These are phyloP conservation scores for Lagerstroemia speciosa DNA, from an alignment of 345 rosid genomes.

Conservation along the genomic window DNA sequence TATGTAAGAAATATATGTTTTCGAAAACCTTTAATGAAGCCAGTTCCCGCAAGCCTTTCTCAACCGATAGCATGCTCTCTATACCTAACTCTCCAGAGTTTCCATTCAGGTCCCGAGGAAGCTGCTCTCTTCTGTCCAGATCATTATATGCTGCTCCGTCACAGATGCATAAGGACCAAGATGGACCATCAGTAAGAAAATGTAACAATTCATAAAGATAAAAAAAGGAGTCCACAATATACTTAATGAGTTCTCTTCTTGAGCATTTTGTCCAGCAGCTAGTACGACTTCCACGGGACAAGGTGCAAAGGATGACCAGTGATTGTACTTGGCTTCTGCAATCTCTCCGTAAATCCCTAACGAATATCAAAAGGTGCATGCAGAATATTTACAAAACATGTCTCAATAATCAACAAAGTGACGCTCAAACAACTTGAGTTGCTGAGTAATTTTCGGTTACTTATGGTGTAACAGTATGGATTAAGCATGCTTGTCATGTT, in stretches of 20 bases:
- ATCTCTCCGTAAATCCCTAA: slow-evolving; percentile 76
- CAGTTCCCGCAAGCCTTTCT: slow-evolving; percentile 81
- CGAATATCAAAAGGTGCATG: slow-evolving; percentile 4
- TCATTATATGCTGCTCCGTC: slow-evolving; percentile 26
- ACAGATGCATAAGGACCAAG: slow-evolving; percentile 1
- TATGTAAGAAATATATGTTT: background rate
- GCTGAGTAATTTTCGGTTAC: background rate
- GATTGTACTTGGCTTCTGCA: slow-evolving; percentile 53
- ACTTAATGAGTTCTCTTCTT: slow-evolving; percentile 35
- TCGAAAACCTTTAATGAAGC: slow-evolving; percentile 62
- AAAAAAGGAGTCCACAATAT: background rate
- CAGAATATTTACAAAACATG: background rate
- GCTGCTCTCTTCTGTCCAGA: slow-evolving; percentile 36
- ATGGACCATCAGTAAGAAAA: background rate
- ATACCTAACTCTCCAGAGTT: slow-evolving; percentile 53
- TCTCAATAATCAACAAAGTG: too few relatives aligned
- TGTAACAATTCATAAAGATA: background rate
- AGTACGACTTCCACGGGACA: slow-evolving; percentile 65
- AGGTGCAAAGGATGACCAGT: slow-evolving; percentile 94
- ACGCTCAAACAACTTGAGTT: background rate
- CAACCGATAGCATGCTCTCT: slow-evolving; percentile 77
- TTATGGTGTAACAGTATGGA: background rate
- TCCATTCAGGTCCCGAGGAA: slow-evolving; percentile 28
- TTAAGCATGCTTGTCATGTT: background rate
- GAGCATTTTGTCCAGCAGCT: slow-evolving; percentile 67